Base-by-base conservation (phyloP, 257 asterid genomes). In the Rubia yunnanensis region DNA sequence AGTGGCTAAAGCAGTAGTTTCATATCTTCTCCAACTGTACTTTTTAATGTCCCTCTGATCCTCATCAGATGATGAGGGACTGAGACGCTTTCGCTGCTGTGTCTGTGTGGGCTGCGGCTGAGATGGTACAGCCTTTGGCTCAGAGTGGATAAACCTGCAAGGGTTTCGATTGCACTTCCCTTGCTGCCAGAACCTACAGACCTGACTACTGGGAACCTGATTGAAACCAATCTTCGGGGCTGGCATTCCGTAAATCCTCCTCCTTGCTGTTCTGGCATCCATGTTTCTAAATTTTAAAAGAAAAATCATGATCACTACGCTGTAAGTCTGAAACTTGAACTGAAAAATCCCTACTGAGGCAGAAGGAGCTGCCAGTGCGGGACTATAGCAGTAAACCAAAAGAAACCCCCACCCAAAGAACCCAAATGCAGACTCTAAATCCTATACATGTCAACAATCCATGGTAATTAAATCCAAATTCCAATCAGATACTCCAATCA, bases 151-250 rank as follows among this genome's bases (percentile, higher is more conserved):
- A 77, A 55, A 86, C 54, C 50, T 67, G 49, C 95, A 84, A 10
- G 90, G 88, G 52, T 77, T 70, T 67, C 78, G 79, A 41, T 38
- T 84, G 78, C 95, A 86, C 63, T 68, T 73, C 41, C 95, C 95
- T 26, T 65, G 23, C 41, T 76, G 82, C 95, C 95, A 86, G 72
- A 44, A 84, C 15, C 22, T 31, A 68, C 91, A 86, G 22, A 77
- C 65, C 13, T 65, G 35, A 66, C 15, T 50, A n/a, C n/a, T n/a
- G n/a, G n/a, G n/a, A n/a, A n/a, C n/a, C n/a, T n/a, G n/a, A n/a
- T n/a, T n/a, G n/a, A n/a, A n/a, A n/a, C n/a, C n/a, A n/a, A n/a
- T n/a, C n/a, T n/a, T n/a, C n/a, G n/a, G n/a, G n/a, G n/a, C n/a
- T n/a, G n/a, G n/a, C n/a, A n/a, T n/a, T n/a, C n/a, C n/a, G n/a